Evolutionary conservation across 108 stramenopile genomes (phyloP).

Genomic region (Cyclostephanos tholiformis): DNA sequence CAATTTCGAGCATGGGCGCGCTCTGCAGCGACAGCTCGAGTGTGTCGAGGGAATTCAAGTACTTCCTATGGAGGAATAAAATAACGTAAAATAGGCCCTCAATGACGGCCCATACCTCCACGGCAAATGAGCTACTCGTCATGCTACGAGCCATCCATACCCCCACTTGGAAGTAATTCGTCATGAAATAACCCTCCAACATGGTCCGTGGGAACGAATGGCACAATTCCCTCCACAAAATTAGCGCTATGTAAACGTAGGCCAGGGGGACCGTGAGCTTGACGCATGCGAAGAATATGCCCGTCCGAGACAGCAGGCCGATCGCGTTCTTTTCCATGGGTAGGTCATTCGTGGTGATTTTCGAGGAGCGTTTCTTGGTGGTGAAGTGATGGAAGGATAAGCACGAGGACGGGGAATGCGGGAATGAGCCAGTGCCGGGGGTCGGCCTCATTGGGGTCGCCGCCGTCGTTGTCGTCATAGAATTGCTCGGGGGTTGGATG

Average conservation of each 20-base stretch:
- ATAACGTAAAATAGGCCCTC: slow-evolving; percentile 81
- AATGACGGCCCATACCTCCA: slow-evolving; percentile 81
- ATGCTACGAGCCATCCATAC: slow-evolving; percentile 57
- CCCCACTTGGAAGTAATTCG: slow-evolving; percentile 57
- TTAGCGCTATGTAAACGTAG: slow-evolving; percentile 74
- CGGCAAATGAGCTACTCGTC: slow-evolving; percentile 52
- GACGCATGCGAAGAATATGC: slow-evolving; percentile 62
- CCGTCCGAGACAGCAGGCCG: slow-evolving; percentile 64
- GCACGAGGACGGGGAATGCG: slow-evolving; percentile 9
- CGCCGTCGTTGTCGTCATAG: not conserved
- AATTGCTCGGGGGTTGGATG: not conserved
- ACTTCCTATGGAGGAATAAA: slow-evolving; percentile 61
- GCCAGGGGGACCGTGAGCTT: slow-evolving; percentile 69
- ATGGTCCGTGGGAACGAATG: slow-evolving; percentile 60
- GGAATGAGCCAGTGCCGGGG: not conserved
- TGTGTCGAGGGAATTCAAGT: slow-evolving; percentile 74
- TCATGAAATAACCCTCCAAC: slow-evolving; percentile 49
- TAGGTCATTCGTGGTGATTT: slow-evolving; percentile 33
- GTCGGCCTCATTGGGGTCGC: not conserved
- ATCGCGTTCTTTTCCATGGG: slow-evolving; percentile 63
- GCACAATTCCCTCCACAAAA: slow-evolving; percentile 73
- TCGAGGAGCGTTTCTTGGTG: slow-evolving; percentile 8
- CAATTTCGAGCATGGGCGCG: slow-evolving; percentile 73
- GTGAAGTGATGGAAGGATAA: slow-evolving; percentile 21
- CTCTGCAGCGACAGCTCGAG: slow-evolving; percentile 69